phyloP scores from a whole-genome alignment of 2,329 filamentous ascomycete species.

The Biscogniauxia sp. region DNA sequence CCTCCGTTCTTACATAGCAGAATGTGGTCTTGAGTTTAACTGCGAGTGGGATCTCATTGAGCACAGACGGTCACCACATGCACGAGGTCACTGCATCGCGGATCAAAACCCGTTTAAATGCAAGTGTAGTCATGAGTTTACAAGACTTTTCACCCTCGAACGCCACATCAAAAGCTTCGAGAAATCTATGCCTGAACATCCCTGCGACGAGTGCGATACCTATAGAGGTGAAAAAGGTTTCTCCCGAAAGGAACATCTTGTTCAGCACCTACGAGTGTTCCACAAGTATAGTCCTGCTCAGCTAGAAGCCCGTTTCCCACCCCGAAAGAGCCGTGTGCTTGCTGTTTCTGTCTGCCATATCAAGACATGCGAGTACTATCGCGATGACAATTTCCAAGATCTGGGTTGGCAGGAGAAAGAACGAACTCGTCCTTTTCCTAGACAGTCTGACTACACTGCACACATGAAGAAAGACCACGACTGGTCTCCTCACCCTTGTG shows the following conservation, averaged over 20 bases:
- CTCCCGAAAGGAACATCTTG: slow-evolving; percentile 12
- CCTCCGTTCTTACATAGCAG: neutral
- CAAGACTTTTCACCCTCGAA: slow-evolving; percentile 1
- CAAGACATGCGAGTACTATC: slow-evolving; percentile 9
- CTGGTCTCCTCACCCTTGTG: slow-evolving; percentile 15
- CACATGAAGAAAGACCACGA: slow-evolving; percentile 16
- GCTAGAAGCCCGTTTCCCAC: slow-evolving; percentile 1
- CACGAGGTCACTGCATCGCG: neutral
- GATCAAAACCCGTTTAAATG: slow-evolving; percentile 6
- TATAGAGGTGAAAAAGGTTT: slow-evolving; percentile 11
- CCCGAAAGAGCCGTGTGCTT: neutral
- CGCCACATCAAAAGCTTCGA: slow-evolving; percentile 4
- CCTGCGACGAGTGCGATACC: slow-evolving; percentile 8
- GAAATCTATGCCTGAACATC: neutral
- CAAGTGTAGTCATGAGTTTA: slow-evolving; percentile 4
- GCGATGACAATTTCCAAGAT: slow-evolving; percentile 1
- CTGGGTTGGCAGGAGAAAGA: neutral
- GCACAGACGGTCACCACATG: neutral
- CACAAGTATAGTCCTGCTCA: slow-evolving; percentile 2
- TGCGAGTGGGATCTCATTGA: neutral
- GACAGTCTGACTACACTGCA: slow-evolving; percentile 9
- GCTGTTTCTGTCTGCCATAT: slow-evolving; percentile 7
- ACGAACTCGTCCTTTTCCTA: slow-evolving; percentile 9
- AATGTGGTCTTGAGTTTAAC: neutral
- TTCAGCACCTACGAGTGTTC: slow-evolving; percentile 7